Evolutionary conservation across 768 basidiomycete genomes (phyloP), one percentile per base, ranked within the genome.

Genomic region (Naganishia antarctica): DNA sequence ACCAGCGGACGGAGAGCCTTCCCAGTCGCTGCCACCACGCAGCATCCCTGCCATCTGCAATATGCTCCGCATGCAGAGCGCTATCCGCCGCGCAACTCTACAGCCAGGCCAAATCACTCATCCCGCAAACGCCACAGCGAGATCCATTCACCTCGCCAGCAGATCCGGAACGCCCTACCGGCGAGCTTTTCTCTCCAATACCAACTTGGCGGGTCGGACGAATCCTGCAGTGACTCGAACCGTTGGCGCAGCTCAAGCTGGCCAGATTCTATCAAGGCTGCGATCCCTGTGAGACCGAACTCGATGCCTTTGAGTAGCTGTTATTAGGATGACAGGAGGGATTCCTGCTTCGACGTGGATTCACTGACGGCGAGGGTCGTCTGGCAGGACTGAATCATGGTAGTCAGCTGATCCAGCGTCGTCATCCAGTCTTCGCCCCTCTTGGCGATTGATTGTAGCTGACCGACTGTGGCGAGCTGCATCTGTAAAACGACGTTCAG

Each of bases 231-330:
- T 25, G 31, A 45, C 29, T 16, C 61, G 16, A 48, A n/a, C n/a
- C n/a, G n/a, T n/a, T n/a, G n/a, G 66, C 69, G 11, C 71, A 74
- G 44, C 69, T 72, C 13, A 59, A 71, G 32, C 87, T 96, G 66
- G 92, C 92, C n/a, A 81, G 86, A 68, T 89, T 94, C 69, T n/a
- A n/a, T n/a, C n/a, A n/a, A n/a, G n/a, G n/a, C n/a, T n/a, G n/a
- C n/a, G n/a, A n/a, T n/a, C n/a, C n/a, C n/a, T n/a, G n/a, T n/a
- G n/a, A n/a, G n/a, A n/a, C n/a, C n/a, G n/a, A n/a, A n/a, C n/a
- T n/a, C n/a, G n/a, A n/a, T n/a, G n/a, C n/a, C n/a, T n/a, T n/a
- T n/a, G n/a, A n/a, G n/a, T n/a, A n/a, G n/a, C n/a, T n/a, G n/a
- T n/a, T n/a, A n/a, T n/a, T n/a, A n/a, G n/a, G n/a, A n/a, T n/a